Evolutionary conservation across 805 yeast genomes (phyloP), one percentile per base, ranked within the genome.

Genomic region (Suhomyces kilbournensis): DNA sequence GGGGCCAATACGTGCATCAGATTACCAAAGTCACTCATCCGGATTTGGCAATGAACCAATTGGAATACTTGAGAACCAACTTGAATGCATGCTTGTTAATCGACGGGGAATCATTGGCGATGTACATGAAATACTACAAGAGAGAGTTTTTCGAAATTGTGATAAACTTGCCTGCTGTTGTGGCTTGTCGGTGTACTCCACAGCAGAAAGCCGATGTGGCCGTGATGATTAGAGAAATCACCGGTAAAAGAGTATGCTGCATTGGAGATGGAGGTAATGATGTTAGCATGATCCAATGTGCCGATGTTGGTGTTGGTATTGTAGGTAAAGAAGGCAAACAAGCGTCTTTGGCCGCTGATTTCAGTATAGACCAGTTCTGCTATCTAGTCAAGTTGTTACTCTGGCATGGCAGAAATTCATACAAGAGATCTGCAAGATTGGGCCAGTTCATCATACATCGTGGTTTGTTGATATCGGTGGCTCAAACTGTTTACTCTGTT

Each of bases 221-320:
- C 0, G 61, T 81, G 23, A 74, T 86, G 57, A 94, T 94, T 57
- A 81, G 92, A 62, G 81, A 81, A 53, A 71, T 82, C 28, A 94
- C 98, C 0, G 89, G 90, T 4, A 90, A 89, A 64, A 76, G 99
- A 48, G 97, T 93, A 2, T 93, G 98, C 59, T 94, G 98, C 64
- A 96, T 94, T 59, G 99, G 99, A 52, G 99, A 94, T 70, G 99
- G 99, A 62, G 99, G 99, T 61, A 94, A 94, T 64, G 99, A 94
- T 70, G 99, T 94, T 32, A 88, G 96, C 61, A 94, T 94, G 99
- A 94, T 94, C 59, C 99, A 94, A 71, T 87, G 96, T 59, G 99
- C 99, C 0, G 97, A 96, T 73, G 97, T 94, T 8, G 99, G 99
- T 54, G 96, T 94, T 26, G 99, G 99, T 52, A 94, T 94, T 59